Conservation (phyloP, 2,329 filamentous ascomycete species). For the Stemphylium beticola region DNA sequence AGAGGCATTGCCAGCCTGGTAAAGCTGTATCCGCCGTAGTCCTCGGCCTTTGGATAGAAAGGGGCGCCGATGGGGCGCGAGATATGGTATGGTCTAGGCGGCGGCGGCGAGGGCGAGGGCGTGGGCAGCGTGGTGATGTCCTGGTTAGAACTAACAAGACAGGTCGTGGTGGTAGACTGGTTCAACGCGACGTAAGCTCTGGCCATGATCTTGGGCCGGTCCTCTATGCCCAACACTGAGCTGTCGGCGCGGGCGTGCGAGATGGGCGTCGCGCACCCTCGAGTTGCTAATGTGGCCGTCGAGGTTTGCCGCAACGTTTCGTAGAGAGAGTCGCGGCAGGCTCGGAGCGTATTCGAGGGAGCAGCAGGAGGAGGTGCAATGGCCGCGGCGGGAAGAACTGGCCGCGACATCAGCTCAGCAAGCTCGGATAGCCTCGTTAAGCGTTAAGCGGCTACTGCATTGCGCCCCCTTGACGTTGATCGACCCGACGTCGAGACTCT, state of each 20-base stretch:
- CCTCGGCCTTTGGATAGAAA: slow-evolving; percentile 25
- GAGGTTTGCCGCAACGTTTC: slow-evolving; percentile 6
- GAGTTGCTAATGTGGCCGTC: slow-evolving; percentile 6
- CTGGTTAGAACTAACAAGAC: slow-evolving; percentile 16
- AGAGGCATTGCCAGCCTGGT: slow-evolving; percentile 33
- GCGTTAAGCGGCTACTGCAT: too few species aligned
- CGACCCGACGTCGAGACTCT: slow-evolving; percentile 15
- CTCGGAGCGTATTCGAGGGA: slow-evolving; percentile 8
- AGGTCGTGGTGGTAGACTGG: slow-evolving; percentile 22
- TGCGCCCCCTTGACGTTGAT: slow-evolving; percentile 2
- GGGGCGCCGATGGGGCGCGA: slow-evolving; percentile 25
- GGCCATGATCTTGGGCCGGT: slow-evolving; percentile 26
- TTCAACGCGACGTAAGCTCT: slow-evolving; percentile 25
- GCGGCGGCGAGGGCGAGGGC: slow-evolving; percentile 20
- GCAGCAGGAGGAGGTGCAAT: slow-evolving; percentile 3
- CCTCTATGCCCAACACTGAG: slow-evolving; percentile 10
- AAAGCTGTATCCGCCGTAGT: slow-evolving; percentile 25
- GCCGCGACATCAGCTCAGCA: slow-evolving; percentile 1
- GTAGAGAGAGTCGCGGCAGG: slow-evolving; percentile 5
- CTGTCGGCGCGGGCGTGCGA: slow-evolving; percentile 14
- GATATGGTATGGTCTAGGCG: slow-evolving; percentile 23
- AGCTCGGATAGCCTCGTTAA: too few species aligned
- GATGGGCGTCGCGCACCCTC: slow-evolving; percentile 13
- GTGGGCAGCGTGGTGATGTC: slow-evolving; percentile 5
- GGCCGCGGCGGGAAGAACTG: slow-evolving; percentile 13